Evolutionary conservation across 177 flowering plant genomes (phyloP).

Genomic region (Vitis hybrid): DNA sequence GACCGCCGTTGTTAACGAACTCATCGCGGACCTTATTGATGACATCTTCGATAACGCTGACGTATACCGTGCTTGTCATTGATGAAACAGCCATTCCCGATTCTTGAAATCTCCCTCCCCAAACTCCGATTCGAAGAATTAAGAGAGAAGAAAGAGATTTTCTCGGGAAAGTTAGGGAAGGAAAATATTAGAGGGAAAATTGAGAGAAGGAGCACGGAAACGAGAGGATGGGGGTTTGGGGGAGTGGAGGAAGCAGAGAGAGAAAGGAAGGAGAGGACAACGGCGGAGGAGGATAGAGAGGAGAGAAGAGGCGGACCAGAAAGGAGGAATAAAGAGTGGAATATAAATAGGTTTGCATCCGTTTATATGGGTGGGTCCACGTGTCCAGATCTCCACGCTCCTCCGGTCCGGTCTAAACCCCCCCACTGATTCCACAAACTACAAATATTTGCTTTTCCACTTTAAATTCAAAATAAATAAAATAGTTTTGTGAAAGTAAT

Average conservation of each 20-base stretch:
- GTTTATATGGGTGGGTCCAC: constrained; percentile 39
- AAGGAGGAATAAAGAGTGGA: constrained; percentile 38
- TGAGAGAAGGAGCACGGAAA: constrained; percentile 2
- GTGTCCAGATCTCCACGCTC: constrained; percentile 37
- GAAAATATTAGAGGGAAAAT: background rate
- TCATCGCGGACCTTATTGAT: constrained; percentile 87
- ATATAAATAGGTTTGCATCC: constrained; percentile 95
- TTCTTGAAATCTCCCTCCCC: background rate
- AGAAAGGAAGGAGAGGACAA: constrained; percentile 12
- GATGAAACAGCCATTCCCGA: constrained; percentile 57
- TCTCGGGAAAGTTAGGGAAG: background rate
- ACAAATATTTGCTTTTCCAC: background rate
- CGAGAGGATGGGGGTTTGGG: constrained; percentile 12
- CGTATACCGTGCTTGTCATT: constrained; percentile 65
- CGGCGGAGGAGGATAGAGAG: background rate
- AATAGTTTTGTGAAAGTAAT: no score
- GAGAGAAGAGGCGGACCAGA: constrained; percentile 37
- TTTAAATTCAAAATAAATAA: no score
- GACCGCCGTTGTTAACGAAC: constrained; percentile 67
- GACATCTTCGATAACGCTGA: constrained; percentile 90
- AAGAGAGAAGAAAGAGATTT: background rate
- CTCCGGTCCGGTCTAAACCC: background rate
- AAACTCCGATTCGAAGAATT: constrained; percentile 4
- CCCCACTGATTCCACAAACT: no score
- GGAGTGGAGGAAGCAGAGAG: constrained; percentile 8